Base-by-base conservation (phyloP, 2,329 filamentous ascomycete species). In the Colletotrichum liriopes region DNA sequence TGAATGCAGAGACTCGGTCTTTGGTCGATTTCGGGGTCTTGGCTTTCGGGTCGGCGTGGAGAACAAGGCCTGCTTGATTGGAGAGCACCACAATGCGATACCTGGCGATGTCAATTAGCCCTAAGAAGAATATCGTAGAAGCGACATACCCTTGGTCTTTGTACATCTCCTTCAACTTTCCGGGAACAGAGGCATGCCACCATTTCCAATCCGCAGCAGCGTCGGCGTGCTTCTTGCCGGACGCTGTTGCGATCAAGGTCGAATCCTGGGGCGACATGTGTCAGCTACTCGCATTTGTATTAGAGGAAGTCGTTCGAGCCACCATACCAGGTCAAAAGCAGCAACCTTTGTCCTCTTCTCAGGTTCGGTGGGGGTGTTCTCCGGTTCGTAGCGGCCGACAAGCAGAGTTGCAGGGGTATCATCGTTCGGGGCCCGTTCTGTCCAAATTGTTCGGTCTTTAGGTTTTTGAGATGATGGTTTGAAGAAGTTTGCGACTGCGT, bases 201-300 rank as follows among this genome's bases (percentile, higher is more conserved):
- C 96, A 99, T 81, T 94, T 94, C 96, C 96, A 99, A 79, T 98
- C 96, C 5, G 86, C 85, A 0, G 91, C 89, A 75, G 91, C 89
- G 63, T 88, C 88, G 3, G 90, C 88, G 78, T 96, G 96, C 62
- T 89, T 93, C 82, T 94, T 96, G 9, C 95, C 95, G 0, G 95
- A 97, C 5, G 90, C 87, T 0, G 94, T 93, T 1, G 86, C 86
- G 73, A 99, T 94, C 43, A 99, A 84, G 0, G 96, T 99, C 9
- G 94, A 96, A 80, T 99, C 96, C 92, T 94, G 71, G 16, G 16
- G 32, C 41, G 63, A 2, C 43, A 39, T 18, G 5, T 32, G 72
- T 74, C 43, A 73, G 55, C 60, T 62, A 45, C 45, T 16, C 29
- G 59, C 32, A 20, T 43, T 39, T 11, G 20, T 32, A 16, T 43